Evolutionary conservation across 768 basidiomycete species (phyloP).

Genomic region (Suillus brevipes): DNA sequence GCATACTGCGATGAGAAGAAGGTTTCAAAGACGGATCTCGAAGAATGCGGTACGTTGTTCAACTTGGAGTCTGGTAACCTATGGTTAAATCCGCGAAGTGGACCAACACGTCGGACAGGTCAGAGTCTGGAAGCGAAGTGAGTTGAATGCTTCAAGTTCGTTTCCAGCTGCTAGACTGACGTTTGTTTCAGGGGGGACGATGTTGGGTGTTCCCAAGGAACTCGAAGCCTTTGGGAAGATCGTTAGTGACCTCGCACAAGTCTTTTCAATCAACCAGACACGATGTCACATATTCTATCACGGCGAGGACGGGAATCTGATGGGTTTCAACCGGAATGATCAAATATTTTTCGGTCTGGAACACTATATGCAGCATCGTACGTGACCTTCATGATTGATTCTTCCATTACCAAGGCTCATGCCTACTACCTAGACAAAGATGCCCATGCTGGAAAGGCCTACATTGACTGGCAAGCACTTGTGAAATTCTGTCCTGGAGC

Average conservation of each 20-base stretch:
- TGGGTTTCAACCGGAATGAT: conserved; percentile 21
- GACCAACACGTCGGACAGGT: neutral
- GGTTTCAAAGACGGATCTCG: conserved; percentile 11
- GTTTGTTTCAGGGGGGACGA: conserved; percentile 5
- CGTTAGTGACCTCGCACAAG: conserved; percentile 9
- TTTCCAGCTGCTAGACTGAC: neutral
- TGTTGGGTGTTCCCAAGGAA: neutral
- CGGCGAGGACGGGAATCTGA: conserved; percentile 10
- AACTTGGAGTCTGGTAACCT: neutral
- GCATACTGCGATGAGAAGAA: conserved; percentile 13
- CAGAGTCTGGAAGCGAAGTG: conserved; percentile 4
- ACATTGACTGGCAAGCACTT: neutral
- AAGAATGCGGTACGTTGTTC: conserved; percentile 11
- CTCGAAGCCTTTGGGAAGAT: conserved; percentile 11
- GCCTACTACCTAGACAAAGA: neutral
- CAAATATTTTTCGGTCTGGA: conserved; percentile 17
- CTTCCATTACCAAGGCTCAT: neutral
- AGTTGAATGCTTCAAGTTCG: neutral
- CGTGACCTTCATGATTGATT: neutral
- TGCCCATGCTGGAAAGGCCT: neutral
- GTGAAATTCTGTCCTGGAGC: neutral
- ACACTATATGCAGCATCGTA: conserved; percentile 15
- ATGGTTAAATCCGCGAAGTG: neutral
- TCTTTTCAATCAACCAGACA: conserved; percentile 9
- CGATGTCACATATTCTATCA: conserved; percentile 17